Base-by-base conservation (phyloP, 1,284 basidiomycete genomes). In the Tilletia walkeri region DNA sequence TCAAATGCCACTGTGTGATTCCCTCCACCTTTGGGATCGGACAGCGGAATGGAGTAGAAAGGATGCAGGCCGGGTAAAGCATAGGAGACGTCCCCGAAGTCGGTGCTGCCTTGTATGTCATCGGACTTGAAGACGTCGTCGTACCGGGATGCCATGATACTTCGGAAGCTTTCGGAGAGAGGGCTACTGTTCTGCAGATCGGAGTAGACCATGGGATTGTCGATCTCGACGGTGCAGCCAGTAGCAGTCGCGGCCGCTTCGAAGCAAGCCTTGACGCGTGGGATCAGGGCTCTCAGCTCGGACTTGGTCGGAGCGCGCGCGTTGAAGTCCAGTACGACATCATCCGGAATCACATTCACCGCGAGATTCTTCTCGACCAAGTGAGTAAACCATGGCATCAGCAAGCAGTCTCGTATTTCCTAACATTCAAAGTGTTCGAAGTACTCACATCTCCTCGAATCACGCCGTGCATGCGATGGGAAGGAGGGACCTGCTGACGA, bases 231-330 rank as follows among this genome's bases (percentile, higher is more conserved):
- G 66, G 84, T 86, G 82, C 91, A 92, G 2, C 87, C 88, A 2
- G 91, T 91, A 1, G 91, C 89, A 36, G 88, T 84, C 5, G 88
- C 88, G 1, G 90, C 92, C 18, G 90, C 91, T 90, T 91, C 87
- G 80, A 90, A 88, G 82, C 89, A 90, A 18, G 86, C 86, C 50
- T 85, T 84, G n/a, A 90, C 86, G 48, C 90, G 87, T 63, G 86
- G 85, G 1, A 84, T 84, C 16, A 90, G 84, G 1, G 81, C 85
- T 20, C 85, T 79, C 3, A 91, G 83, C 67, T 89, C 89, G 7
- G 84, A 85, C 68, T 86, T 85, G 24, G 88, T 89, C 4, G 89
- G 89, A 7, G 90, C 88, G 36, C 92, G 88, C 12, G 89, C 87
- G 66, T 88, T 84, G 87, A 89, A 92, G 20, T 86, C 85, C 87